These are phyloP conservation scores for Prunus dulcis DNA, from an alignment of 306 rosid genomes.

Conservation along the genomic window DNA sequence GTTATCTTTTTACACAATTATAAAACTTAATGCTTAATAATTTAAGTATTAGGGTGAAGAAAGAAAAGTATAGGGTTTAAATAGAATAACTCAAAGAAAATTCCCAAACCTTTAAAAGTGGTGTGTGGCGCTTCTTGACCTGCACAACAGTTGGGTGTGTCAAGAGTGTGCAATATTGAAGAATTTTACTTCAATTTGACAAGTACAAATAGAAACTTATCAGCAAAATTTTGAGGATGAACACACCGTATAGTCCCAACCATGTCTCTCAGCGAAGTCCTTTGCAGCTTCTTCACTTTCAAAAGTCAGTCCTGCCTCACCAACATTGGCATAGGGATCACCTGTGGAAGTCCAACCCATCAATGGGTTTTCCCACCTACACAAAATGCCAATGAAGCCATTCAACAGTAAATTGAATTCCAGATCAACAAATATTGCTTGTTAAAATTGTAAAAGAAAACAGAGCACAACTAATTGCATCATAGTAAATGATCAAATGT, in stretches of 20 bases:
- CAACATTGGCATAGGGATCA: conserved; percentile 44
- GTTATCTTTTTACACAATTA: no score
- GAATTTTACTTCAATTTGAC: not conserved
- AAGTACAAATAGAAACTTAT: not conserved
- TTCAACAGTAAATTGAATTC: not conserved
- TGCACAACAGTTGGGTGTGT: conserved; percentile 2
- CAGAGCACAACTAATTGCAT: not conserved
- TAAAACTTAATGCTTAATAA: no score
- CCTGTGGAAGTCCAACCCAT: conserved; percentile 51
- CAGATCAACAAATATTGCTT: not conserved
- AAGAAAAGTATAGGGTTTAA: no score
- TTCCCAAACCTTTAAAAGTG: conserved; percentile 27
- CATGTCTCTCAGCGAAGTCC: conserved; percentile 31
- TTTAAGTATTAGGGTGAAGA: no score
- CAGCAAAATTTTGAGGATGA: not conserved
- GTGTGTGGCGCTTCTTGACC: conserved; percentile 39
- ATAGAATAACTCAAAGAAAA: not conserved
- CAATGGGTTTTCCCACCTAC: conserved; percentile 47
- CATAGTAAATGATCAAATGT: not conserved
- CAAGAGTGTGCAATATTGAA: not conserved
- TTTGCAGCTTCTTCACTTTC: conserved; percentile 40
- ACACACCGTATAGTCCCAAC: conserved; percentile 35
- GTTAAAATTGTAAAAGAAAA: not conserved
- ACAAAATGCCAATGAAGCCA: not conserved
- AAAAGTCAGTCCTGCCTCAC: conserved; percentile 35